phyloP scores from a whole-genome alignment of 768 basidiomycete genomes.

The Amanita rimosa region DNA sequence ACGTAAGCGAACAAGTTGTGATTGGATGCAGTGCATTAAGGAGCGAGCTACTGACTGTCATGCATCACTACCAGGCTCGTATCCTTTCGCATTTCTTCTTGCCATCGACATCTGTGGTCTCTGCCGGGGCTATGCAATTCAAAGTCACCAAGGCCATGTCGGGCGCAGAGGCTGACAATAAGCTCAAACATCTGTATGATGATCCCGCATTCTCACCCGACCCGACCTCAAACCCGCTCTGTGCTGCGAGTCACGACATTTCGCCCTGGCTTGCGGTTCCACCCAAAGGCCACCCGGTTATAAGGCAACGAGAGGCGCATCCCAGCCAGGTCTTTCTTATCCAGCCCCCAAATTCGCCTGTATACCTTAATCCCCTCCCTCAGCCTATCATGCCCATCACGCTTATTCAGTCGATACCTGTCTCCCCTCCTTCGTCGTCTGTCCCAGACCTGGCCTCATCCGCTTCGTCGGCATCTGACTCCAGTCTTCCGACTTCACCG shows the following conservation, averaged over 20 bases:
- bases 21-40: too few species aligned
- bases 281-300: slow-evolving; percentile 20
- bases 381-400: slow-evolving; percentile 2
- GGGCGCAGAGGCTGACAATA: slow-evolving; percentile 4
- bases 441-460: slow-evolving; percentile 5
- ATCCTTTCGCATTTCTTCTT: slow-evolving; percentile 11
- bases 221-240: slow-evolving; percentile 34
- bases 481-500: neutral
- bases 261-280: slow-evolving; percentile 20
- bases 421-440: slow-evolving; percentile 11
- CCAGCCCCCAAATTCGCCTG: slow-evolving; percentile 23
- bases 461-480: neutral
- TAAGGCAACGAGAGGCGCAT: slow-evolving; percentile 11
- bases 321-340: slow-evolving; percentile 14
- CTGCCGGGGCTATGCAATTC: slow-evolving; percentile 2
- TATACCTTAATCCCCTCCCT: slow-evolving; percentile 12
- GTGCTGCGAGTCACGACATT: slow-evolving; percentile 9
- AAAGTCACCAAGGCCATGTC: slow-evolving; percentile 5
- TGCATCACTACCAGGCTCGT: neutral
- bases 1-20: neutral
- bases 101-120: neutral
- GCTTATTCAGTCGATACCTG: slow-evolving; percentile 11
- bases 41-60: too few species aligned
- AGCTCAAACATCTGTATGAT: slow-evolving; percentile 21
- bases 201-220: slow-evolving; percentile 53